A percentile compares a stretch with the other conserved stretches of the same genome.
Evolutionary conservation across 345 rosid species (phyloP).

Genomic region (Chamaenerion angustifolium): DNA sequence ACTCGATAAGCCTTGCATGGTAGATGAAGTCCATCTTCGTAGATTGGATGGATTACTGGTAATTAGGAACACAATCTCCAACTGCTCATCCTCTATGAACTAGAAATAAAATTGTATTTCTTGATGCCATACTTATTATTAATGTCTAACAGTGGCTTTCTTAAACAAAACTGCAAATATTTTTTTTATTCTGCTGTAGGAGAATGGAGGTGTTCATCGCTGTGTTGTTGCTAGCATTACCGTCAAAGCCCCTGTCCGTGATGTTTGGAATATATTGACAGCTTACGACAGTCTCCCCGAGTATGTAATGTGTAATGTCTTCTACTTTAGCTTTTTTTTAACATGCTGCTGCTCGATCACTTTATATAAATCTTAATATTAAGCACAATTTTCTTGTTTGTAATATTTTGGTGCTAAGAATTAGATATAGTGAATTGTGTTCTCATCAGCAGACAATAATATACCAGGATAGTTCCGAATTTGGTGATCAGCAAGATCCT

Average conservation of each 20-base stretch:
- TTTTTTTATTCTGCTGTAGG: conserved; percentile 27
- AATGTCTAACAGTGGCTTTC: too few relatives aligned
- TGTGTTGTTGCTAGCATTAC: conserved; percentile 90
- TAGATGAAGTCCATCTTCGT: conserved; percentile 96
- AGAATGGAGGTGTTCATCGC: conserved; percentile 94
- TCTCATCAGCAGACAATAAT: conserved; percentile 3
- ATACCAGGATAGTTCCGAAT: conserved; percentile 85
- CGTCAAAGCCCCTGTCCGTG: conserved; percentile 86
- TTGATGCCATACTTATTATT: too few relatives aligned
- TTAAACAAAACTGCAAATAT: too few relatives aligned
- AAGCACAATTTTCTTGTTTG: too few relatives aligned
- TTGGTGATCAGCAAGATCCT: conserved; percentile 84
- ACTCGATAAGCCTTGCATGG: conserved; percentile 62
- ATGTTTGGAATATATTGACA: conserved; percentile 89
- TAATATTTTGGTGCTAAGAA: too few relatives aligned
- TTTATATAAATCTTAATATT: too few relatives aligned
- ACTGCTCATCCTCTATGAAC: too few relatives aligned
- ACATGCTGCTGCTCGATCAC: too few relatives aligned
- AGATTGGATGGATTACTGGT: conserved; percentile 92
- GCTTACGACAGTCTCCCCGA: conserved; percentile 93
- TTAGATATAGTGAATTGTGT: neutral
- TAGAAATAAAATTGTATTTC: too few relatives aligned
- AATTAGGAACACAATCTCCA: conserved; percentile 6
- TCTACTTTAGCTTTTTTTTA: too few relatives aligned
- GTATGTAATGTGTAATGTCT: conserved; percentile 23